phyloP scores from a whole-genome alignment of 1,284 basidiomycete species.

The Ustilago hordei region DNA sequence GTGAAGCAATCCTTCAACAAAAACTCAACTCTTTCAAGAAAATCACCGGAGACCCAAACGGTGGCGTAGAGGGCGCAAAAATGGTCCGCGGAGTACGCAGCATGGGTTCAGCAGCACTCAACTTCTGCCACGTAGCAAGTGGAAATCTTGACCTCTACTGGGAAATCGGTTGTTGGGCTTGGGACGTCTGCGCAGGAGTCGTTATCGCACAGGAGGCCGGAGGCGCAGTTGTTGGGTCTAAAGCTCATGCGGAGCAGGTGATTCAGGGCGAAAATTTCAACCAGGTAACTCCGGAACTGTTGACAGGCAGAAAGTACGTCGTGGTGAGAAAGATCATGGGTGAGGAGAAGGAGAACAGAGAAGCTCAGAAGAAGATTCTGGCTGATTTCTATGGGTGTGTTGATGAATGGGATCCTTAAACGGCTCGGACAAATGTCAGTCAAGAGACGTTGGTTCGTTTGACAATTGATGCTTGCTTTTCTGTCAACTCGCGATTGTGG shows the following conservation, averaged over 20 bases:
- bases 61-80: conserved; percentile 77
- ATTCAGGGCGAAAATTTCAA: conserved; percentile 71
- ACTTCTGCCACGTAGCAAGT: conserved; percentile 61
- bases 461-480: not conserved
- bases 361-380: conserved; percentile 83
- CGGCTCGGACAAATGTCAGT: too few relatives aligned
- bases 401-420: conserved; percentile 75
- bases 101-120: conserved; percentile 64
- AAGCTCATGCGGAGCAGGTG: conserved; percentile 70
- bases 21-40: conserved; percentile 81
- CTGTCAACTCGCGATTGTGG: not conserved
- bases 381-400: conserved; percentile 86
- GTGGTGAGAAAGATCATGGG: conserved; percentile 74
- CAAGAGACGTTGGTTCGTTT: not conserved
- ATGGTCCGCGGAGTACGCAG: conserved; percentile 81
- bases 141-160: conserved; percentile 66
- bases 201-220: conserved; percentile 88
- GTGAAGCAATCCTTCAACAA: conserved; percentile 71
- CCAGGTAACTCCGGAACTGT: conserved; percentile 75
- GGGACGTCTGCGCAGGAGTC: conserved; percentile 79
- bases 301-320: conserved; percentile 87
- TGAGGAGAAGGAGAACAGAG: conserved; percentile 75
- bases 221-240: conserved; percentile 50
- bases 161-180: conserved; percentile 69
- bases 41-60: conserved; percentile 79